Conservation (phyloP, 768 basidiomycete species). For the Ramaria sp. region DNA sequence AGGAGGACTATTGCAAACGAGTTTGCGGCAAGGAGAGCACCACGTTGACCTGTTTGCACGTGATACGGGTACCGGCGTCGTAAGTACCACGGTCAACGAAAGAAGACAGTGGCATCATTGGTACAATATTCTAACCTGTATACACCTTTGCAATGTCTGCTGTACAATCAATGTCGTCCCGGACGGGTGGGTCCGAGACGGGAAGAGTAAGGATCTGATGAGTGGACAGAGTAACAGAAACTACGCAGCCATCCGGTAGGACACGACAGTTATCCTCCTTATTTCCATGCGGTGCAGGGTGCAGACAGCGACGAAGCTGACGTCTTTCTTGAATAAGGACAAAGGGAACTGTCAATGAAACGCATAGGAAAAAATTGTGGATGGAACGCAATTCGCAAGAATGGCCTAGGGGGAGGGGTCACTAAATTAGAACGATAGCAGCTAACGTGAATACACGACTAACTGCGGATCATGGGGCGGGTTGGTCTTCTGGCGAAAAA, state of each 20-base stretch:
- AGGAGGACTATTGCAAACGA: too few relatives aligned
- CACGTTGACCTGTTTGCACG: background rate
- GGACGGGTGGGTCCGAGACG: conserved; percentile 5
- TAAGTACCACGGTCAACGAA: background rate
- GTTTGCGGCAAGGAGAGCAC: background rate
- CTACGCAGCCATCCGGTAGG: conserved; percentile 7
- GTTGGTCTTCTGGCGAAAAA: conserved; percentile 40
- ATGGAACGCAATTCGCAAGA: conserved; percentile 3
- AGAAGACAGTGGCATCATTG: conserved; percentile 2
- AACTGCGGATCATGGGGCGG: conserved; percentile 22
- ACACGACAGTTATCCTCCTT: background rate
- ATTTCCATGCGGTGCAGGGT: background rate
- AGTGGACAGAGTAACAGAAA: conserved; percentile 1
- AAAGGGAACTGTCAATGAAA: conserved; percentile 5
- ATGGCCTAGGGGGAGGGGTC: conserved; percentile 6
- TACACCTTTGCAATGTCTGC: conserved; percentile 8
- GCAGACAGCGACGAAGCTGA: background rate
- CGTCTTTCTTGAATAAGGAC: conserved; percentile 4
- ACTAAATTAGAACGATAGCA: conserved; percentile 11
- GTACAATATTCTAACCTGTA: conserved; percentile 11
- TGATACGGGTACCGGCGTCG: background rate
- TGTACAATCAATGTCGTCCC: conserved; percentile 5
- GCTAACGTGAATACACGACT: conserved; percentile 17
- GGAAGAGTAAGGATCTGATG: conserved; percentile 4
- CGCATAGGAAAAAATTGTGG: background rate